Evolutionary conservation across 768 basidiomycete genomes (phyloP), one percentile per base, ranked within the genome.

Genomic region (Lyophyllum semitale): DNA sequence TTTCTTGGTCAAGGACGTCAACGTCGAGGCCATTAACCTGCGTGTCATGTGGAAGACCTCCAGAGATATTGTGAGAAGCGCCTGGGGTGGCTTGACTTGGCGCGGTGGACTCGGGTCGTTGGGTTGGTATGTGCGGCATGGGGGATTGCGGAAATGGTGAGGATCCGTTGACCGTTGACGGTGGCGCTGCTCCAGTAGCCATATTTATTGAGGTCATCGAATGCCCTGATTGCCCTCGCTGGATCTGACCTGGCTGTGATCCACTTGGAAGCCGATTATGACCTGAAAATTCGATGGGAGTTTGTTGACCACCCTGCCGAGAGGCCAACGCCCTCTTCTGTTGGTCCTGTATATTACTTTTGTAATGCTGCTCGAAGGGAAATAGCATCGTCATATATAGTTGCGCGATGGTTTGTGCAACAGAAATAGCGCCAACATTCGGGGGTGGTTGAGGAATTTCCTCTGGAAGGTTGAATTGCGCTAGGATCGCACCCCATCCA

Each of bases 331-430:
- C 76, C 59, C 80, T 83, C 62, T 81, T 82, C 57, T 83, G 85
- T 50, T 84, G 74, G 32, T 85, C 85, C 53, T 78, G 78, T 40
- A 85, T 44, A 61, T 83, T 89, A 58, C 79, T 83, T 67, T 81
- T 80, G 67, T 87, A 88, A 27, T 74, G 67, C 30, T 89, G 86
- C 69, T 93, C 91, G 61, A 93, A 90, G 2, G 89, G 88, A 35
- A 74, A 72, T 22, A 92, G 73, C 54, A 93, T 75, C 15, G 67
- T 72, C 68, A 73, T 77, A 68, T 91, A 93, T 64, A 84, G 80
- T 47, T 82, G 76, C 22, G 75, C 77, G 48, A 91, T 71, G 57
- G 80, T 60, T 37, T 65, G 64, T n/a, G 83, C 79, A 11, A 83
- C 81, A 32, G 80, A 69, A 4, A 74, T 74, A 23, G 75, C 73